phyloP scores from a whole-genome alignment of 2,329 filamentous ascomycete species.

The Zymoseptoria pseudotritici region DNA sequence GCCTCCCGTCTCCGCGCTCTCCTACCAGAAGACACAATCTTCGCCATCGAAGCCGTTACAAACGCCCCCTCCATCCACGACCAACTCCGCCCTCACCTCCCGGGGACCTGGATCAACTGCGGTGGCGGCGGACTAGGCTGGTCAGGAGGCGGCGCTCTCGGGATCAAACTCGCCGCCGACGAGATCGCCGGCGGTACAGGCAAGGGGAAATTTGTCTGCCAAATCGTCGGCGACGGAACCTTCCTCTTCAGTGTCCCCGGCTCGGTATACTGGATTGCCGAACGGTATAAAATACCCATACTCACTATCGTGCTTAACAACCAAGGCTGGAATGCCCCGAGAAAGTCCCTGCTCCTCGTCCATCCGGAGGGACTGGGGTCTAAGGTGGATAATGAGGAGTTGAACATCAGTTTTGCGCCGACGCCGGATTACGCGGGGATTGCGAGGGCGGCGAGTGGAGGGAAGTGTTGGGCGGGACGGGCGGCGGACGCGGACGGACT shows the following conservation, averaged over 20 bases:
- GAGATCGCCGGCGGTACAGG: slow-evolving; percentile 40
- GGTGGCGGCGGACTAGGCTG: slow-evolving; percentile 74
- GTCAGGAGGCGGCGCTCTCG: slow-evolving; percentile 67
- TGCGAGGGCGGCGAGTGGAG: slow-evolving; percentile 57
- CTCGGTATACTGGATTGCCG: slow-evolving; percentile 61
- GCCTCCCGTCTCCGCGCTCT: slow-evolving; percentile 48
- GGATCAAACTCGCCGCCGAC: slow-evolving; percentile 65
- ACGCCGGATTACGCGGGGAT: slow-evolving; percentile 62
- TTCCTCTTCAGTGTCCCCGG: slow-evolving; percentile 60
- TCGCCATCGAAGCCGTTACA: slow-evolving; percentile 71
- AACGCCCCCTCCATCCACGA: slow-evolving; percentile 61
- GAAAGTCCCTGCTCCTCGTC: slow-evolving; percentile 54
- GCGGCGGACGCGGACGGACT: slow-evolving; percentile 52
- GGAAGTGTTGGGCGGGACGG: slow-evolving; percentile 53
- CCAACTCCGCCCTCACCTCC: slow-evolving; percentile 59
- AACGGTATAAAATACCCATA: slow-evolving; percentile 58
- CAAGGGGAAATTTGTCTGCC: slow-evolving; percentile 54
- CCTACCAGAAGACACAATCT: slow-evolving; percentile 61
- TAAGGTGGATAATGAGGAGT: slow-evolving; percentile 54
- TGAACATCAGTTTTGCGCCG: slow-evolving; percentile 60
- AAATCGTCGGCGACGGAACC: slow-evolving; percentile 61
- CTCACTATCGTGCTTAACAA: slow-evolving; percentile 63
- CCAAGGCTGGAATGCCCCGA: slow-evolving; percentile 63
- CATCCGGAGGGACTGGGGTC: slow-evolving; percentile 57
- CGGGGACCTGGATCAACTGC: slow-evolving; percentile 73